These are phyloP conservation scores for Aspergillus nomiae DNA, from an alignment of 2,329 filamentous ascomycete species.

Conservation along the genomic window DNA sequence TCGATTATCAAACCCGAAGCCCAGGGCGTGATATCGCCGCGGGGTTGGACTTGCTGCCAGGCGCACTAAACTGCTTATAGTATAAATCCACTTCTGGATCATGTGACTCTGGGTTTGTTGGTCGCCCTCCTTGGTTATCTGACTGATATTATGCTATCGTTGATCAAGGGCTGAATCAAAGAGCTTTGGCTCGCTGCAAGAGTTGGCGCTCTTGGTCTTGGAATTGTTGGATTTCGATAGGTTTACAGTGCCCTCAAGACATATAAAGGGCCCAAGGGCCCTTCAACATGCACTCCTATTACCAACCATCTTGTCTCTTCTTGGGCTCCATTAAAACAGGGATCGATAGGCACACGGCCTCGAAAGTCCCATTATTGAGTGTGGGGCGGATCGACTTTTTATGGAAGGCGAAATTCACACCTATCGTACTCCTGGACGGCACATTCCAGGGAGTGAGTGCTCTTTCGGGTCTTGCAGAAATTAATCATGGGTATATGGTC, in stretches of 20 bases:
- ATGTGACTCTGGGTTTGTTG: constrained; percentile 1
- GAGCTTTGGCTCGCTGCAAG: not conserved
- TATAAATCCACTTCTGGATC: not conserved
- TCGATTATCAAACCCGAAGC: not conserved
- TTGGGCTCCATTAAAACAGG: no score
- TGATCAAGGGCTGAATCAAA: not conserved
- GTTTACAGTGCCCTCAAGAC: no score
- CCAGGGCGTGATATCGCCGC: constrained; percentile 2
- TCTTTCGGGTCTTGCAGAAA: not conserved
- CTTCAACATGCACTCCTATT: no score
- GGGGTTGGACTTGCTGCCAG: constrained; percentile 9
- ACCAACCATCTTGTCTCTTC: no score
- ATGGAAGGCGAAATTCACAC: no score
- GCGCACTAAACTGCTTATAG: constrained; percentile 3
- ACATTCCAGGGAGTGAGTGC: no score
- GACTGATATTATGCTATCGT: not conserved
- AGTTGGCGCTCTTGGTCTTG: not conserved
- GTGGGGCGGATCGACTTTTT: no score
- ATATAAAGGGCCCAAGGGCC: no score
- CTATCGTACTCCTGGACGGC: no score
- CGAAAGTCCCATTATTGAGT: no score
- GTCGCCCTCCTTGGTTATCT: not conserved
- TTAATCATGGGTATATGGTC: not conserved
- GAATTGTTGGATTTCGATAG: not conserved
- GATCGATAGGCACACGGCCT: no score